Evolutionary conservation across 768 basidiomycete genomes (phyloP).

Genomic region (Lactarius psammicola): DNA sequence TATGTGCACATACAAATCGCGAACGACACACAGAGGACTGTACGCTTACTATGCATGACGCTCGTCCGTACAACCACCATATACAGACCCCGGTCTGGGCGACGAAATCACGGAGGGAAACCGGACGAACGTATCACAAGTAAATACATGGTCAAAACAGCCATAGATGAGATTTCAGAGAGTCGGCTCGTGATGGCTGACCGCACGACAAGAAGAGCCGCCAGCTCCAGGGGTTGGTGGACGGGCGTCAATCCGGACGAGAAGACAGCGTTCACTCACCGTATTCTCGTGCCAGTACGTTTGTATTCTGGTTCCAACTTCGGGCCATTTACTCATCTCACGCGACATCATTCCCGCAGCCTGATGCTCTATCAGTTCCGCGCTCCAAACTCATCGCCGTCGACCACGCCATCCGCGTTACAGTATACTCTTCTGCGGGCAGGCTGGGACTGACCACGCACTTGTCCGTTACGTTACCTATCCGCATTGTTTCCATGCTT

Average conservation of each 20-base stretch:
- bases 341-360: constrained; percentile 39
- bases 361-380: constrained; percentile 65
- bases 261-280: constrained; percentile 61
- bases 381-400: constrained; percentile 75
- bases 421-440: constrained; percentile 52
- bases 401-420: constrained; percentile 66
- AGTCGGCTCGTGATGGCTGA: constrained; percentile 65
- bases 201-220: constrained; percentile 60
- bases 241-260: constrained; percentile 68
- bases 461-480: constrained; percentile 67
- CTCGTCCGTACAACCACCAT: constrained; percentile 65
- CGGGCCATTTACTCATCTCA: not conserved
- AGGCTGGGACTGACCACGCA: constrained; percentile 49
- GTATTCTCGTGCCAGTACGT: constrained; percentile 72
- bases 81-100: constrained; percentile 54
- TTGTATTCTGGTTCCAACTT: not conserved
- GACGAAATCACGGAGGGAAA: constrained; percentile 35
- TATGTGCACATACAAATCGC: constrained; percentile 60
- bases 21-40: constrained; percentile 65
- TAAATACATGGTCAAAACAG: constrained; percentile 61
- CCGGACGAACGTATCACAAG: constrained; percentile 45
- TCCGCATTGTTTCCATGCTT: constrained; percentile 77
- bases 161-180: constrained; percentile 62
- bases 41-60: constrained; percentile 62
- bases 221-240: constrained; percentile 90